These are phyloP conservation scores for Aristolochia fimbriata DNA, from an alignment of 164 flowering plant species.

Conservation along the genomic window DNA sequence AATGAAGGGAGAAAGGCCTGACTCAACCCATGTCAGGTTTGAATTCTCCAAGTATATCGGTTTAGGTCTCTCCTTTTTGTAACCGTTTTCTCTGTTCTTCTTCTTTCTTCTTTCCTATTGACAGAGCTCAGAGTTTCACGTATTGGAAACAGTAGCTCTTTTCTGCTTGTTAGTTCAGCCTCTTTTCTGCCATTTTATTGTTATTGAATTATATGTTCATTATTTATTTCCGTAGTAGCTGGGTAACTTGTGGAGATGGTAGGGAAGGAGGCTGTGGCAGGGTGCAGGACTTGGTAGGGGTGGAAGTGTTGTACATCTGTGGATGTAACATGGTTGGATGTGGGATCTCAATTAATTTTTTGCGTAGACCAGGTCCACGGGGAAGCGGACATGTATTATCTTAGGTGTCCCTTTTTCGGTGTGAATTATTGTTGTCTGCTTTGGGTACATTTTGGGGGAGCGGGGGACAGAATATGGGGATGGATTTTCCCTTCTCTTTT, in stretches of 20 bases:
- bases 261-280: not conserved
- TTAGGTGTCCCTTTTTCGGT: slow-evolving; percentile 3
- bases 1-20: slow-evolving; percentile 3
- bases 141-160: not conserved
- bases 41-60: slow-evolving; percentile 11
- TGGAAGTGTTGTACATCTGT: no score
- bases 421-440: not conserved
- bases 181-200: not conserved
- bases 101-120: not conserved
- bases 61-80: slow-evolving; percentile 1
- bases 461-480: not conserved
- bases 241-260: no score
- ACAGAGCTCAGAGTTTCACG: not conserved
- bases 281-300: no score
- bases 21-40: slow-evolving; percentile 10
- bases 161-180: not conserved
- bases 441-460: not conserved
- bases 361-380: no score
- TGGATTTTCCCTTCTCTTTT: slow-evolving; percentile 1
- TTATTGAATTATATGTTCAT: no score
- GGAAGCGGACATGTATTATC: no score
- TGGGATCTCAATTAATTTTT: no score
- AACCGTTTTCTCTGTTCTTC: slow-evolving; percentile 1
- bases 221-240: not conserved
- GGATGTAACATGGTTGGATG: no score